A percentile compares a stretch with the other conserved stretches of the same genome.
Evolutionary conservation across 306 rosid genomes (phyloP).

Genomic region (Cucumis cinereus): DNA sequence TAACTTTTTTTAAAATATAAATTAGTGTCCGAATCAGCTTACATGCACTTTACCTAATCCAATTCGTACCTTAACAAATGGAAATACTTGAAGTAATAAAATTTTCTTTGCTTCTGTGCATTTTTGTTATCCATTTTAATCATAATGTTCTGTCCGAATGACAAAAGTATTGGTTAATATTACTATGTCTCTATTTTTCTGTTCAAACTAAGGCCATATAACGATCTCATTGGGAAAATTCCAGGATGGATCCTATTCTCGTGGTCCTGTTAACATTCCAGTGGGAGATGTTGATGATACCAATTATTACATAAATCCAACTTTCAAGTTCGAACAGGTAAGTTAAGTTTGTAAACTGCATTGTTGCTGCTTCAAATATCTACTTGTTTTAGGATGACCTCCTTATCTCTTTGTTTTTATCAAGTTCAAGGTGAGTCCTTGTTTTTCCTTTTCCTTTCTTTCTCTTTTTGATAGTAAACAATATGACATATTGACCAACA

Average conservation of each 20-base stretch:
- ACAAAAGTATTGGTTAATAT: neutral
- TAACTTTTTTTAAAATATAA: neutral
- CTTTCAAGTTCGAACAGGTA: conserved; percentile 91
- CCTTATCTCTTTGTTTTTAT: neutral
- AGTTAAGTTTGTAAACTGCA: conserved; percentile 10
- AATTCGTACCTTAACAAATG: neutral
- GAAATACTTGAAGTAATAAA: neutral
- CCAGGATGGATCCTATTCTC: conserved; percentile 94
- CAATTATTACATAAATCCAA: conserved; percentile 53
- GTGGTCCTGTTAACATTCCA: conserved; percentile 75
- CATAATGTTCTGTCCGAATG: neutral
- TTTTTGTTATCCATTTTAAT: neutral
- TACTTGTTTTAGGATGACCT: neutral
- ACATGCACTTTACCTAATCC: too few species aligned
- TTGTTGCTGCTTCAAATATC: neutral
- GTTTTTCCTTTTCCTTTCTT: neutral
- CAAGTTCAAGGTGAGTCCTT: neutral
- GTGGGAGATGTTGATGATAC: conserved; percentile 48
- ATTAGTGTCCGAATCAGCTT: too few species aligned
- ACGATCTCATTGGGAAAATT: conserved; percentile 5
- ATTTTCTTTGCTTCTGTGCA: neutral
- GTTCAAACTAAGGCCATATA: neutral
- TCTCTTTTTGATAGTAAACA: neutral
- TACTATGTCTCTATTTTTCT: neutral
- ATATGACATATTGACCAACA: neutral